Evolutionary conservation across 176 grass and related monocot genomes (phyloP).

Genomic region (Miscanthus lutarioriparius): DNA sequence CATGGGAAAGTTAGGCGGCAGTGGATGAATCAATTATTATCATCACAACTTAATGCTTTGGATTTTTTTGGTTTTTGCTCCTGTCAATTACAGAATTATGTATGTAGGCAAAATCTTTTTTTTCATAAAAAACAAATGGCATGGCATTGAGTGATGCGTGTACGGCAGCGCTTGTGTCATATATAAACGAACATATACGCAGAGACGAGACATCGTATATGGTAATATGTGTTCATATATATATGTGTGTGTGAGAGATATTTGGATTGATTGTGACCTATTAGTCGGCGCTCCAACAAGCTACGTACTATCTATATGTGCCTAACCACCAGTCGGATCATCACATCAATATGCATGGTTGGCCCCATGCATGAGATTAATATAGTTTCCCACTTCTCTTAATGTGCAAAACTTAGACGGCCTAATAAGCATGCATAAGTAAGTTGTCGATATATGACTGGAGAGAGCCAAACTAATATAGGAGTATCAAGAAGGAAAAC

Average conservation of each 20-base stretch:
- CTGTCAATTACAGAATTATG: not conserved
- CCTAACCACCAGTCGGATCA: not conserved
- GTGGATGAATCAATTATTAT: not conserved
- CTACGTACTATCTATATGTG: not conserved
- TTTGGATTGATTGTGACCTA: not conserved
- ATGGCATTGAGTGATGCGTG: not conserved
- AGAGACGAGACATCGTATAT: not conserved
- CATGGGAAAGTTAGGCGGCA: not conserved
- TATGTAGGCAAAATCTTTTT: not conserved
- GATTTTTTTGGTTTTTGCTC: not conserved
- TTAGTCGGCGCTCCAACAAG: not conserved
- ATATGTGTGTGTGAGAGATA: accelerated
- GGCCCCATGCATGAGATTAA: not conserved
- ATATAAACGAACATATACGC: not conserved
- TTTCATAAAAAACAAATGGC: not conserved
- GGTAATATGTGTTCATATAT: not conserved
- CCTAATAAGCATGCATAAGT: not conserved
- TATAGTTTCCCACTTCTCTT: not conserved
- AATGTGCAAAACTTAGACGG: not conserved
- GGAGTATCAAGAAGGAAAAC: not conserved
- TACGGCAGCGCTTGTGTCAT: not conserved
- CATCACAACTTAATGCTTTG: not conserved
- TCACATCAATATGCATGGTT: not conserved
- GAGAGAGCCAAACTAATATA: not conserved
- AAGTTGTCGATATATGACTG: not conserved